Percentiles rank a stretch among this genome's conserved stretches.
Evolutionary conservation across 2,329 filamentous ascomycete genomes (phyloP).

Genomic region (Magnaporthiopsis incrustans): DNA sequence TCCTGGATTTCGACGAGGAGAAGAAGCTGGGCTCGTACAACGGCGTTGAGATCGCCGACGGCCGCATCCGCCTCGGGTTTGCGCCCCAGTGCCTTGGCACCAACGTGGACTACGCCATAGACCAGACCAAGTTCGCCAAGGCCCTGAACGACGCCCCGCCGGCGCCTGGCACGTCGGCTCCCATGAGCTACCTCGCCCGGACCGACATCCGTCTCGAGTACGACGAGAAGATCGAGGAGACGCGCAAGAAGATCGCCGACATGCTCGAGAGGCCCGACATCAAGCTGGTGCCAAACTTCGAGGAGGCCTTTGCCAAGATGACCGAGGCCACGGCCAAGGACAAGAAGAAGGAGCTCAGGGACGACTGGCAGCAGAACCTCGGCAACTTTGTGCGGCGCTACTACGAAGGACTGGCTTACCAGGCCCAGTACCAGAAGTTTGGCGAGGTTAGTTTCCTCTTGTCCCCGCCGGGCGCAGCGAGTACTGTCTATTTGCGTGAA

Average conservation of each 20-base stretch:
- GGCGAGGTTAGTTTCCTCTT: background rate
- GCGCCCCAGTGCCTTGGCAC: constrained; percentile 30
- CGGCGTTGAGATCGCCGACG: constrained; percentile 30
- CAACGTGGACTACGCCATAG: constrained; percentile 34
- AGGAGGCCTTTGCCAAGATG: constrained; percentile 32
- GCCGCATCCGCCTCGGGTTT: constrained; percentile 42
- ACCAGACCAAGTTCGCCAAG: constrained; percentile 27
- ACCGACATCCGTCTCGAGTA: constrained; percentile 34
- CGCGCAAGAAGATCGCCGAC: constrained; percentile 27
- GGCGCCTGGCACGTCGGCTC: constrained; percentile 12
- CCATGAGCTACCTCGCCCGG: constrained; percentile 35
- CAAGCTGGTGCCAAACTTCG: constrained; percentile 39
- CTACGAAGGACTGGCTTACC: constrained; percentile 28
- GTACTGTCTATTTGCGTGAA: background rate
- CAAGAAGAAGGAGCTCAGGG: constrained; percentile 21
- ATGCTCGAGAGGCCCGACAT: constrained; percentile 31
- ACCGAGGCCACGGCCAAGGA: constrained; percentile 21
- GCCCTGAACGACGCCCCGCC: constrained; percentile 39
- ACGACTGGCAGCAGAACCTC: constrained; percentile 36
- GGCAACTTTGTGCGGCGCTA: constrained; percentile 33
- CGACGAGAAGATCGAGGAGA: constrained; percentile 31
- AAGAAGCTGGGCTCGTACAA: constrained; percentile 34
- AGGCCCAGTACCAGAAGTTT: constrained; percentile 12
- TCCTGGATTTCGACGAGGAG: constrained; percentile 36
- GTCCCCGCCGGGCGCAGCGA: too few species aligned